phyloP scores from a whole-genome alignment of 768 basidiomycete species.

The Cytidiella melzeri region DNA sequence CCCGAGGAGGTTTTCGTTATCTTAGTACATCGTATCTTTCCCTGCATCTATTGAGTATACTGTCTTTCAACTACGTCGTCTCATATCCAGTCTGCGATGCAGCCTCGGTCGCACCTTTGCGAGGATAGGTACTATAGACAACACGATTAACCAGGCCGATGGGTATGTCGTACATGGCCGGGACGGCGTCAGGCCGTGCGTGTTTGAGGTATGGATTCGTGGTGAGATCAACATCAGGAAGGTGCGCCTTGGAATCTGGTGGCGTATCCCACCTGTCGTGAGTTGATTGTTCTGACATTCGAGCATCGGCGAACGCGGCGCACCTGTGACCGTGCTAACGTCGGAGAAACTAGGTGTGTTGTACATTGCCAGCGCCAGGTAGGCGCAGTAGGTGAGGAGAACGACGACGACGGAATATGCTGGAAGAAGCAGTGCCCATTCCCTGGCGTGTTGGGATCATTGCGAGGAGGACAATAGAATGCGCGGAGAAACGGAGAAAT shows the following conservation, averaged over 20 bases:
- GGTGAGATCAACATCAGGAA: constrained; percentile 33
- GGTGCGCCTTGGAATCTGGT: constrained; percentile 51
- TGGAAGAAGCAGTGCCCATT: constrained; percentile 82
- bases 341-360: constrained; percentile 68
- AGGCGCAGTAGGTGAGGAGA: constrained; percentile 70
- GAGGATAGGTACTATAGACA: constrained; percentile 35
- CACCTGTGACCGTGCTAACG: constrained; percentile 63
- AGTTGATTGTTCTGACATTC: constrained; percentile 3
- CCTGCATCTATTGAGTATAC: too few species aligned
- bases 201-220: constrained; percentile 44
- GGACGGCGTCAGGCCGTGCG: constrained; percentile 40
- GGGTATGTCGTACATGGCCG: constrained; percentile 77
- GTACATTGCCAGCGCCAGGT: constrained; percentile 69
- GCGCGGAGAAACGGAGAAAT: background rate
- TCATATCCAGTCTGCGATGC: background rate
- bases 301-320: constrained; percentile 11
- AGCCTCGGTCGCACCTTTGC: background rate
- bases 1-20: background rate
- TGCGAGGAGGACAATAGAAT: constrained; percentile 5
- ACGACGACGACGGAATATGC: constrained; percentile 67
- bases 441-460: constrained; percentile 35
- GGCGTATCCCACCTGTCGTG: constrained; percentile 9
- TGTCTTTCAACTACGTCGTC: constrained; percentile 1
- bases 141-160: constrained; percentile 76
- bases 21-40: background rate